Percentiles rank a stretch among this genome's conserved stretches.
phyloP scores from a whole-genome alignment of 768 basidiomycete genomes.

The Suillus clintonianus region DNA sequence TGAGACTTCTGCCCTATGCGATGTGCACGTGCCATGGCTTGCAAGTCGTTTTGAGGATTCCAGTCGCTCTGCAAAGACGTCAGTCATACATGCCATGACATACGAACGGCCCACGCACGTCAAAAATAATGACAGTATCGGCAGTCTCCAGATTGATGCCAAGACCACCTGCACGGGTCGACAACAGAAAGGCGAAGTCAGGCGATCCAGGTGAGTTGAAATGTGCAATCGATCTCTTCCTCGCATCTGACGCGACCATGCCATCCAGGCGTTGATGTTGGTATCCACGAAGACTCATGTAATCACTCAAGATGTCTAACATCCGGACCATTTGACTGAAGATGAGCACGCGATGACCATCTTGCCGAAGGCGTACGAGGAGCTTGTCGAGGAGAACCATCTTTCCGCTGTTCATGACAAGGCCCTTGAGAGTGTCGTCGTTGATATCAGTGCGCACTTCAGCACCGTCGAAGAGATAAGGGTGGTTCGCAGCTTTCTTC shows the following conservation, averaged over 20 bases:
- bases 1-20: conserved; percentile 99
- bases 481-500: conserved; percentile 98
- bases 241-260: conserved; percentile 87
- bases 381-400: conserved; percentile 98
- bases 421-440: conserved; percentile 90
- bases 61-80: conserved; percentile 75
- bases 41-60: conserved; percentile 98
- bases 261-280: conserved; percentile 94
- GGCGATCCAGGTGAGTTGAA: conserved; percentile 92
- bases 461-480: conserved; percentile 96
- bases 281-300: conserved; percentile 88
- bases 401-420: conserved; percentile 98
- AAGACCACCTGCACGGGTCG: conserved; percentile 94
- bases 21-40: conserved; percentile 99
- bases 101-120: conserved; percentile 56
- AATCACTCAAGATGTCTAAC: conserved; percentile 97
- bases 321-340: conserved; percentile 99
- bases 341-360: conserved; percentile 95
- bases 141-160: conserved; percentile 99
- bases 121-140: conserved; percentile 98
- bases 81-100: conserved; percentile 2
- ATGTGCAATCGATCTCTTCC: conserved; percentile 95
- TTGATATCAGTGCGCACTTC: conserved; percentile 61
- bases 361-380: conserved; percentile 82
- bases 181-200: conserved; percentile 96